Evolutionary conservation across 2,329 filamentous ascomycete species (phyloP), one percentile per base, ranked within the genome.

Genomic region (Arthrobotrys conoides): DNA sequence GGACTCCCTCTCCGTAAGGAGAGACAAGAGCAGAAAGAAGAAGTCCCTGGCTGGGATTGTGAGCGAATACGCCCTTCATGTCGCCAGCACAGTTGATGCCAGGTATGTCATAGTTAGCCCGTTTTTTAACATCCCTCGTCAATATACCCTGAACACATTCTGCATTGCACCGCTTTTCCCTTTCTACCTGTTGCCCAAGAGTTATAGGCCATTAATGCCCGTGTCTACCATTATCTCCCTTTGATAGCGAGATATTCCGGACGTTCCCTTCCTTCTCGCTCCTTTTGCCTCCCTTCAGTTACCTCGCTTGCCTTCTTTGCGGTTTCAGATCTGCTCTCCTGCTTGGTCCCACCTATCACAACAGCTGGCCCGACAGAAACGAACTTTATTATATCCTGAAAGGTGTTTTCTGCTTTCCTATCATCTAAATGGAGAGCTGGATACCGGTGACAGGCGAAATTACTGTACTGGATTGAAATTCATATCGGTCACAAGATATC

Each of bases 1-100:
- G 73, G 67, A 77, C 67, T 77, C 73, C 33, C 73, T 77, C 73
- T 77, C 73, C 73, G 73, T 77, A 68, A 77, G 73, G 73, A 77
- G 73, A 77, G 73, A 77, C 67, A 77, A 77, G 73, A 77, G 73
- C 67, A 77, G 68, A 46, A 77, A 77, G 67, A 77, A 77, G 73
- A 77, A 65, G 67, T 77, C 73, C 51, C 68, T 77, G 73, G 73
- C 67, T 70, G 73, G 73, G 61, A 71, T 77, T 61, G 68, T 77
- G 73, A 77, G 73, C 61, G 73, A 77, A 55, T 77, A 77, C 68
- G 73, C 73, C 73, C 73, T 77, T 71, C 73, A 77, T 77, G 73
- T 77, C 73, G 73, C 73, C 73, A 77, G 73, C 67, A 71, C 73
- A 63, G 73, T 77, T 77, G 73, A 77, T 67, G 73, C 73, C 73